Percentiles rank a stretch among this genome's conserved stretches.
Evolutionary conservation across 495 filamentous ascomycete species (phyloP).

Genomic region (Aspergillus steynii): DNA sequence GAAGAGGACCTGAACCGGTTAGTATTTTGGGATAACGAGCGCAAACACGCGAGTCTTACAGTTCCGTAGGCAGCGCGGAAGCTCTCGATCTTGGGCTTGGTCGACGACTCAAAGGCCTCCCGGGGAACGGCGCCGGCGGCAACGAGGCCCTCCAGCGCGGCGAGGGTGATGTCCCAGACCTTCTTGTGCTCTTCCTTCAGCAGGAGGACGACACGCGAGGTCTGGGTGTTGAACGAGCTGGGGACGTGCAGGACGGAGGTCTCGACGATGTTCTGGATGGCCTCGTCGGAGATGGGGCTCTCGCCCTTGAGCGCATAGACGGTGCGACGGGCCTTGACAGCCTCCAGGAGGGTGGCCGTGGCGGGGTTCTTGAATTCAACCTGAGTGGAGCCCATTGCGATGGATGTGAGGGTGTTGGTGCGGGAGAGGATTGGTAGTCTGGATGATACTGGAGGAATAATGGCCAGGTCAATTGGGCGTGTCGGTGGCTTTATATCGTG

Average conservation of each 20-base stretch:
- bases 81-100: conserved; percentile 42
- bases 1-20: conserved; percentile 43
- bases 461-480: no score
- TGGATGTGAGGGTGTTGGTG: neutral
- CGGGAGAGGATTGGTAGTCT: neutral
- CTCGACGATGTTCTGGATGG: conserved; percentile 41
- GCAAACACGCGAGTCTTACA: conserved; percentile 25
- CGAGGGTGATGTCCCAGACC: conserved; percentile 51
- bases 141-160: conserved; percentile 45
- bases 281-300: conserved; percentile 44
- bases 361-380: conserved; percentile 41
- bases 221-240: conserved; percentile 56
- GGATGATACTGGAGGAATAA: neutral
- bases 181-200: conserved; percentile 53
- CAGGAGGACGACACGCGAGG: conserved; percentile 47
- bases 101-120: conserved; percentile 43
- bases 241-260: conserved; percentile 48
- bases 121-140: conserved; percentile 31
- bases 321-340: conserved; percentile 47
- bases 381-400: conserved; percentile 33
- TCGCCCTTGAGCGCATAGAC: conserved; percentile 47
- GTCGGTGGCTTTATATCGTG: neutral
- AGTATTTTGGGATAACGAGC: neutral
- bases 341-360: conserved; percentile 40
- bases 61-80: conserved; percentile 53